A percentile compares a stretch with the other conserved stretches of the same genome.
Evolutionary conservation across 2,329 filamentous ascomycete genomes (phyloP).

Genomic region (Aspergillus pseudoterreus): DNA sequence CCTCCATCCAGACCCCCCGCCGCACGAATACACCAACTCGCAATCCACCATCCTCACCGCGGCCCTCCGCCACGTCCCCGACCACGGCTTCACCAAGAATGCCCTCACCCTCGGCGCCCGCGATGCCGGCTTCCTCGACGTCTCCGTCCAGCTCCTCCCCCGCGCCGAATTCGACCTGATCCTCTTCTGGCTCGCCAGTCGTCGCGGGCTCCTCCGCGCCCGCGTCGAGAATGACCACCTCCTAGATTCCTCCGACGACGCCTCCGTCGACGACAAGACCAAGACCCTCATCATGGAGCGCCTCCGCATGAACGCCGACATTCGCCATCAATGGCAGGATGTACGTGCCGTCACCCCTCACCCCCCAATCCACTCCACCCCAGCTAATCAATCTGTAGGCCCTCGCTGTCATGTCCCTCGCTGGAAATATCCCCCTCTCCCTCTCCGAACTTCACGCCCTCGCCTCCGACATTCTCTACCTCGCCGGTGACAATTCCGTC

Average conservation of each 20-base stretch:
- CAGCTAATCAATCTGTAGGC: constrained; percentile 52
- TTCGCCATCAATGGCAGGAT: constrained; percentile 82
- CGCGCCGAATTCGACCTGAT: constrained; percentile 79
- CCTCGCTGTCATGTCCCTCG: constrained; percentile 84
- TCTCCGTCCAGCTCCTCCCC: constrained; percentile 77
- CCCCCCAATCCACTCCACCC: not conserved
- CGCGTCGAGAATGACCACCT: constrained; percentile 29
- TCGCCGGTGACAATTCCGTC: constrained; percentile 76
- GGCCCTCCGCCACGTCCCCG: constrained; percentile 73
- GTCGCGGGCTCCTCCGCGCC: constrained; percentile 34
- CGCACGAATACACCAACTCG: constrained; percentile 58
- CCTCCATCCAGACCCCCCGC: constrained; percentile 57
- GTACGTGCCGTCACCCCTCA: constrained; percentile 46
- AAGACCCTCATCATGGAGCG: constrained; percentile 71
- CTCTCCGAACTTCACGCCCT: constrained; percentile 75
- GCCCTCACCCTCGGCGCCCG: constrained; percentile 73
- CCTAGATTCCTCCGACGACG: constrained; percentile 21
- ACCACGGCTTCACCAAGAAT: constrained; percentile 73
- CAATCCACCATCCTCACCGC: constrained; percentile 77
- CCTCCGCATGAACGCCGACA: constrained; percentile 66
- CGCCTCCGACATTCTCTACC: constrained; percentile 87
- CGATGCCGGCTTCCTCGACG: constrained; percentile 81
- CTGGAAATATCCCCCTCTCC: constrained; percentile 70
- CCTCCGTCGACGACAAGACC: constrained; percentile 61
- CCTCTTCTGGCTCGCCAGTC: constrained; percentile 42